Base-by-base conservation (phyloP, 1,284 basidiomycete genomes). In the Leccinum pachyderme region DNA sequence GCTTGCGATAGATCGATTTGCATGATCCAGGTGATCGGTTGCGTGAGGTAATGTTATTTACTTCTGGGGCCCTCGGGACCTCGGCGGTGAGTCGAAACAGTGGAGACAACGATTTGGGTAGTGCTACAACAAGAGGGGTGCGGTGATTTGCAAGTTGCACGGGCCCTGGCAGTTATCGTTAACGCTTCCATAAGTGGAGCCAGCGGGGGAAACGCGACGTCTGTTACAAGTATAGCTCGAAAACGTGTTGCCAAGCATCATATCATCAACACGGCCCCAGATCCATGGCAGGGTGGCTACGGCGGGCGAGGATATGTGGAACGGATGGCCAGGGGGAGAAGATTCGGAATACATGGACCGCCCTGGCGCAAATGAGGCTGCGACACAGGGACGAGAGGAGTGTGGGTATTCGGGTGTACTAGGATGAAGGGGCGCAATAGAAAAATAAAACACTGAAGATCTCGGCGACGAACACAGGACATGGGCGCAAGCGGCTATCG, bases 21-120 rank as follows among this genome's bases (percentile, higher is more conserved):
- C 47, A 44, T 25, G 24, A 15, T 45, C 32, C 4, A 43, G 39
- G 31, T 33, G 45, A 55, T 56, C 46, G 28, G 25, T 32, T 15
- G 22, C n/a, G 18, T 43, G 25, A 22, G 9, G 37, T 39, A 6
- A 39, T 39, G 11, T 25, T 24, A 25, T 13, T 25, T 13, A 43
- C 41, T 25, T 43, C 41, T 25, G 25, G 15, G 27, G 12, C 50
- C 66, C 67, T 68, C 66, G 68, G 65, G 27, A 62, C 69, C 66
- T 67, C 69, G 67, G 66, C 22, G 13, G 46, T 32, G 28, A 32
- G 22, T 31, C 18, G 46, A 47, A 29, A 33, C 46, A 7, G 22
- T 28, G 29, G 29, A 24, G 32, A 32, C 22, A 8, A 33, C 22
- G 6, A 37, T 37, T 37, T 31, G 28, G 46, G 22, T 25, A n/a